phyloP scores from a whole-genome alignment of 2,329 filamentous ascomycete species.

The Hymenoscyphus fructigenus region DNA sequence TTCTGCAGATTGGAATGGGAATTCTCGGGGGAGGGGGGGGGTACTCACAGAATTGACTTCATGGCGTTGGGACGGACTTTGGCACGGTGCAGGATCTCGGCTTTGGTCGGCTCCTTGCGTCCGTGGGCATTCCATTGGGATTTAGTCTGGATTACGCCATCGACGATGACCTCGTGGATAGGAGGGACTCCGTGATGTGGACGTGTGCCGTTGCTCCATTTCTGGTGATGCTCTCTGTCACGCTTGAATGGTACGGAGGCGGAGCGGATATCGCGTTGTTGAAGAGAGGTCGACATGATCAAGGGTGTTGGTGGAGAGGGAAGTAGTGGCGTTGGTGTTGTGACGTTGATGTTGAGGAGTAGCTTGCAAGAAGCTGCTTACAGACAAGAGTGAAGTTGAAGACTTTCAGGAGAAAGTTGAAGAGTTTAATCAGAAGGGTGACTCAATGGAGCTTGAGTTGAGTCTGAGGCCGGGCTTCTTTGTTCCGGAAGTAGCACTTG shows the following conservation, averaged over 20 bases:
- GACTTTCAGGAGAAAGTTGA: neutral
- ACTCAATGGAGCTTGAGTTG: conserved; percentile 6
- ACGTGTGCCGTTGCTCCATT: conserved; percentile 33
- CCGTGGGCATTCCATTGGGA: too few species aligned
- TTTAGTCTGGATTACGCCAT: neutral
- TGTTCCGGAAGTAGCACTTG: conserved; percentile 5
- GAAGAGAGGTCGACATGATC: conserved; percentile 21
- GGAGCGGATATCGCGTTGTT: conserved; percentile 35
- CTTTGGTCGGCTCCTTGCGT: neutral
- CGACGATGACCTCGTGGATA: neutral
- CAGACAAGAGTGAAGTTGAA: conserved; percentile 7
- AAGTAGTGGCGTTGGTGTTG: neutral
- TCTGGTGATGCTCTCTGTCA: conserved; percentile 33
- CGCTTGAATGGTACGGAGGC: conserved; percentile 32
- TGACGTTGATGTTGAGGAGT: neutral
- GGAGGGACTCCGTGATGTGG: conserved; percentile 22
- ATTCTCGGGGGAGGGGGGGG: neutral
- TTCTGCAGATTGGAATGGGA: neutral
- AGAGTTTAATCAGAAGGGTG: conserved; percentile 8
- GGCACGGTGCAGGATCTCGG: conserved; percentile 14
- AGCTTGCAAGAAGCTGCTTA: neutral
- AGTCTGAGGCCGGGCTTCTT: conserved; percentile 5
- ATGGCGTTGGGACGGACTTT: conserved; percentile 32
- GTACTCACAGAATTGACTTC: conserved; percentile 23
- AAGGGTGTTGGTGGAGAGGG: conserved; percentile 18